Evolutionary conservation across 2,329 filamentous ascomycete genomes (phyloP).

Genomic region (Colletotrichum cereale): DNA sequence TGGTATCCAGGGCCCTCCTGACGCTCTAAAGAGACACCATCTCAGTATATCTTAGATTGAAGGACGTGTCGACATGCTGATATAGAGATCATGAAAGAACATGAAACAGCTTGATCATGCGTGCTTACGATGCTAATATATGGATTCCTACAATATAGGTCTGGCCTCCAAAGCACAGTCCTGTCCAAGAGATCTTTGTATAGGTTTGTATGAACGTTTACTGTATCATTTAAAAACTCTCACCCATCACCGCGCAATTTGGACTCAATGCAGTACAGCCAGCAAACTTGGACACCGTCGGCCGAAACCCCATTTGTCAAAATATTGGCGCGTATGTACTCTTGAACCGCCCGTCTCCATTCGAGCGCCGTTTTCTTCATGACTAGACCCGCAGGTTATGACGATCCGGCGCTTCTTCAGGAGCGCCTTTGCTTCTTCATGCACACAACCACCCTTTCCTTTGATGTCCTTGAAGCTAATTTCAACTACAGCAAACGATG

Average conservation of each 20-base stretch:
- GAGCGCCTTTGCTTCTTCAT: neutral
- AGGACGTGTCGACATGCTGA: neutral
- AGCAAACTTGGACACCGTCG: neutral
- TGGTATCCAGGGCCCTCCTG: neutral
- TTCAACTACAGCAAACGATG: neutral
- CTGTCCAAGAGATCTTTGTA: too few species aligned
- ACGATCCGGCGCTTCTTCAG: neutral
- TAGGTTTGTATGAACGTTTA: neutral
- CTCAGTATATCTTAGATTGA: neutral
- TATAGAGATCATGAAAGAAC: neutral
- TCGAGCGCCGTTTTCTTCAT: neutral
- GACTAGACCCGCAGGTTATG: neutral
- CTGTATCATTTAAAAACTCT: neutral
- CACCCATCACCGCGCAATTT: neutral
- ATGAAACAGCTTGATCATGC: neutral
- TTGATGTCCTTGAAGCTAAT: neutral
- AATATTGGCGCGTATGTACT: neutral
- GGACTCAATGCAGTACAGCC: neutral
- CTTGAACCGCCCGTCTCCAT: neutral
- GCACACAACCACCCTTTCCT: neutral
- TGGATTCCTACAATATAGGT: neutral
- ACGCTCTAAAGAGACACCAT: neutral
- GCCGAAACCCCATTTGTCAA: neutral
- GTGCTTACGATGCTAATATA: neutral
- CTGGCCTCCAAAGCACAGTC: neutral